A percentile compares a stretch with the other conserved stretches of the same genome.
Conservation (phyloP, 139 green algal species). For the Bryopsis sp. region DNA sequence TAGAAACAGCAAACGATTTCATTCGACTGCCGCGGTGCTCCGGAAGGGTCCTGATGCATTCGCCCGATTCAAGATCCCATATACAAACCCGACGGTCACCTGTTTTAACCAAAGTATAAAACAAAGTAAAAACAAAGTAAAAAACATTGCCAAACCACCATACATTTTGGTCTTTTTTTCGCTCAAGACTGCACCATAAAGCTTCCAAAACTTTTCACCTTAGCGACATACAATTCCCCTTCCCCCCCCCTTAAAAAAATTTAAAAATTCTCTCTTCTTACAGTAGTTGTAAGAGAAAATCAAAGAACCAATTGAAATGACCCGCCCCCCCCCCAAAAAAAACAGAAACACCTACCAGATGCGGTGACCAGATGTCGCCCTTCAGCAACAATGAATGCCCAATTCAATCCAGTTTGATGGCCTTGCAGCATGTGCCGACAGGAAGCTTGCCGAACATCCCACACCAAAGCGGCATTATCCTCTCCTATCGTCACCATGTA, state of each 20-base stretch:
- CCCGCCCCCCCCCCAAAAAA: neutral
- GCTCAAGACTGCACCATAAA: neutral
- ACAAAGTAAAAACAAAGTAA: too few relatives aligned
- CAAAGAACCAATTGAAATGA: neutral
- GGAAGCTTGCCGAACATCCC: slow-evolving; percentile 31
- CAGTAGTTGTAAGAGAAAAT: neutral
- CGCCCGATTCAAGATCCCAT: slow-evolving; percentile 38
- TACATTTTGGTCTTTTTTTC: slow-evolving; percentile 2
- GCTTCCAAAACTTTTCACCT: neutral
- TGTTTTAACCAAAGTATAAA: neutral
- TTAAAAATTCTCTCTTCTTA: neutral
- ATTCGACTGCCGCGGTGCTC: slow-evolving; percentile 43
- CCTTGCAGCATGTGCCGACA: slow-evolving; percentile 41
- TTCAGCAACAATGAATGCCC: slow-evolving; percentile 26
- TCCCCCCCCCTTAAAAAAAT: neutral
- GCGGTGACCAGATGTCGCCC: slow-evolving; percentile 35
- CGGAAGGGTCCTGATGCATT: slow-evolving; percentile 24
- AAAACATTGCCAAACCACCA: neutral
- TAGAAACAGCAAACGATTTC: slow-evolving; percentile 48
- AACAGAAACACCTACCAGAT: slow-evolving; percentile 7
- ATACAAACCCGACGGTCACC: slow-evolving; percentile 35
- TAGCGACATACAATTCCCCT: neutral
- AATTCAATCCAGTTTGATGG: slow-evolving; percentile 26
- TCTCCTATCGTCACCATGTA: slow-evolving; percentile 15
- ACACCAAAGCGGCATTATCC: slow-evolving; percentile 5